Conservation (phyloP, 345 rosid genomes). For the Iberis pinnata region DNA sequence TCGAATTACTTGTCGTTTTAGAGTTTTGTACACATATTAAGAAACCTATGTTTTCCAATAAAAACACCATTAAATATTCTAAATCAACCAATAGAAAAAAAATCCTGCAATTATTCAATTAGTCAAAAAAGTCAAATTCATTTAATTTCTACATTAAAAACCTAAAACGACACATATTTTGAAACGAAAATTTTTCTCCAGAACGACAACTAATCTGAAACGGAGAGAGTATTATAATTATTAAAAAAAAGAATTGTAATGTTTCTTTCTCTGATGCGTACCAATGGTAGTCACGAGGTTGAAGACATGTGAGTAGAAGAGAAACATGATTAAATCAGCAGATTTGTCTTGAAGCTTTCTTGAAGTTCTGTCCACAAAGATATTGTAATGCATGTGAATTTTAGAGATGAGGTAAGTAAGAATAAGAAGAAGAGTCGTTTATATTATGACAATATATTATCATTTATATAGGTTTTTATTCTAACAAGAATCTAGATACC, state of each 20-base stretch:
- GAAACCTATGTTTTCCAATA: too few relatives aligned
- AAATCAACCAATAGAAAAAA: too few relatives aligned
- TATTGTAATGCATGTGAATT: constrained; percentile 22
- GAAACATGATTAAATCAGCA: constrained; percentile 24
- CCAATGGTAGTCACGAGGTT: constrained; percentile 26
- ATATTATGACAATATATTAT: background rate
- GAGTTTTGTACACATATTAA: too few relatives aligned
- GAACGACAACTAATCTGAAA: too few relatives aligned
- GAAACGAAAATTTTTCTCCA: too few relatives aligned
- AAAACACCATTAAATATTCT: too few relatives aligned
- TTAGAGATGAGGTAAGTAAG: constrained; percentile 17
- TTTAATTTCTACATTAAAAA: too few relatives aligned
- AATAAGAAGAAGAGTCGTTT: constrained; percentile 11
- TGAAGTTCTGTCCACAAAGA: constrained; percentile 22
- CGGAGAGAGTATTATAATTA: background rate
- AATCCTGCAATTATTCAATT: too few relatives aligned
- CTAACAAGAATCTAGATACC: constrained; percentile 16
- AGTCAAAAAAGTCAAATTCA: too few relatives aligned
- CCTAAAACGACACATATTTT: too few relatives aligned
- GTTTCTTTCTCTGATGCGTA: constrained; percentile 11
- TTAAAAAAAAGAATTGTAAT: background rate
- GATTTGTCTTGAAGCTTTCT: constrained; percentile 16
- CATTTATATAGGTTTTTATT: constrained; percentile 16
- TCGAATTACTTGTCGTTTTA: too few relatives aligned
- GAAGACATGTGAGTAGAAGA: constrained; percentile 21